Base-by-base conservation (phyloP, 2,329 filamentous ascomycete species). In the Thielaviopsis musarum region DNA sequence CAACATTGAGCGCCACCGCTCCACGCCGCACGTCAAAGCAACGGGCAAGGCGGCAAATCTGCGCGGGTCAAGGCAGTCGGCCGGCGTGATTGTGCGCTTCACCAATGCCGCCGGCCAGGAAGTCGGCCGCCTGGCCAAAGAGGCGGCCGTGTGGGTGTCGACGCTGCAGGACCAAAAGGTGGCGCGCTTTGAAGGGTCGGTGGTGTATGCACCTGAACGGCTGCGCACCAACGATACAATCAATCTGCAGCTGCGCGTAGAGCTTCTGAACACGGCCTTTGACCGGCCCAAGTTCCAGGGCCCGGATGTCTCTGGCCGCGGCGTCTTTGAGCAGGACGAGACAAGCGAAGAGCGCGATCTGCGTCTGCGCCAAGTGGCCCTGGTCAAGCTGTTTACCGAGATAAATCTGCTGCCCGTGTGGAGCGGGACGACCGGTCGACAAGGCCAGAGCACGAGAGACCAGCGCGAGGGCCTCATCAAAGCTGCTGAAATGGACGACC, bases 171-270 rank as follows among this genome's bases (percentile, higher is more conserved):
- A 98, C 67, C 90, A 97, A 69, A 85, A 86, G 34, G 79, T 96
- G 3, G 96, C 91, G 74, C 80, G 74, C 22, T 95, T 98, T 63
- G 87, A 95, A 65, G 93, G 87, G 5, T 82, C 80, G 13, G 95
- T 90, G 66, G 89, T 98, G 1, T 97, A 87, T 69, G 88, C 88
- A 0, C 91, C 91, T 0, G 91, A 97, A 59, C 77, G 81, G 54
- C 71, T 97, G 54, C 79, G 88, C 56, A 93, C 91, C 9, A 95
- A 95, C 66, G 93, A 98, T 66, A 97, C 90, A 0, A 79, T 98
- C n/a, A 95, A 91, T 66, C 70, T 98, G 6, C 93, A 98, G 69
- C 72, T 98, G 52, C 79, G 80, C 58, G 93, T 87, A 67, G 95
- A 79, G 59, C 70, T 98, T 48, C 75, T 93, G 17, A 80, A 75